Percentiles rank a stretch among this genome's conserved stretches.
Conservation (phyloP, 2,329 filamentous ascomycete species). For the Trichophaea hybrida region DNA sequence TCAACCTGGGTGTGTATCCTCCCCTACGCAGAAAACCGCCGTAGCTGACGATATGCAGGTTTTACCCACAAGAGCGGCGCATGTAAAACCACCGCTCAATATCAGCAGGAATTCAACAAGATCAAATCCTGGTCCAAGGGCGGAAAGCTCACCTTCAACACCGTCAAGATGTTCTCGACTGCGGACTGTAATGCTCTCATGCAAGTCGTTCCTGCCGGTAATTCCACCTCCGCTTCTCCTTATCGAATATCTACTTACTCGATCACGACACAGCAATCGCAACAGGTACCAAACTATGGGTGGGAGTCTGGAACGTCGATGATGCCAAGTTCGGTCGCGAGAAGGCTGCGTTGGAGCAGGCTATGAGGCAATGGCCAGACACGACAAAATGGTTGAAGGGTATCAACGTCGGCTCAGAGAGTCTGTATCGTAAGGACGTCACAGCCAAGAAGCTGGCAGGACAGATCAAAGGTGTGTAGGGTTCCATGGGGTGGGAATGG, state of each 20-base stretch:
- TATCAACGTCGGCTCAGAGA: conserved; percentile 52
- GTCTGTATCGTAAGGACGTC: conserved; percentile 45
- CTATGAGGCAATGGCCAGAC: conserved; percentile 40
- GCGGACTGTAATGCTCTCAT: conserved; percentile 41
- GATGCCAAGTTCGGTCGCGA: conserved; percentile 40
- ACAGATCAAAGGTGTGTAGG: conserved; percentile 32
- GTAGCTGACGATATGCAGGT: not conserved
- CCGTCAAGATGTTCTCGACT: conserved; percentile 49
- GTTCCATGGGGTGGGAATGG: not conserved
- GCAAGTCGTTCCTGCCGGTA: conserved; percentile 43
- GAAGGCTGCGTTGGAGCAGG: conserved; percentile 45
- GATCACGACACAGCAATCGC: not conserved
- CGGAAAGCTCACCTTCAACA: conserved; percentile 42
- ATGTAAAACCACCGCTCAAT: conserved; percentile 32
- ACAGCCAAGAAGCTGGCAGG: conserved; percentile 32
- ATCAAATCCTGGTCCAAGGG: conserved; percentile 27
- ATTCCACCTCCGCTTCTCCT: conserved; percentile 32
- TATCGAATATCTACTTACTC: no score
- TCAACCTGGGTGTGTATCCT: conserved; percentile 18
- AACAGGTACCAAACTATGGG: conserved; percentile 43
- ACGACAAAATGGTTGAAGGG: conserved; percentile 29
- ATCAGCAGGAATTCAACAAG: conserved; percentile 30
- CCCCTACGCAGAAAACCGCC: not conserved
- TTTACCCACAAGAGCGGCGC: conserved; percentile 25
- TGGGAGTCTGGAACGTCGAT: conserved; percentile 44